These are phyloP conservation scores for Pulveroboletus frians DNA, from an alignment of 768 basidiomycete genomes.

Conservation along the genomic window DNA sequence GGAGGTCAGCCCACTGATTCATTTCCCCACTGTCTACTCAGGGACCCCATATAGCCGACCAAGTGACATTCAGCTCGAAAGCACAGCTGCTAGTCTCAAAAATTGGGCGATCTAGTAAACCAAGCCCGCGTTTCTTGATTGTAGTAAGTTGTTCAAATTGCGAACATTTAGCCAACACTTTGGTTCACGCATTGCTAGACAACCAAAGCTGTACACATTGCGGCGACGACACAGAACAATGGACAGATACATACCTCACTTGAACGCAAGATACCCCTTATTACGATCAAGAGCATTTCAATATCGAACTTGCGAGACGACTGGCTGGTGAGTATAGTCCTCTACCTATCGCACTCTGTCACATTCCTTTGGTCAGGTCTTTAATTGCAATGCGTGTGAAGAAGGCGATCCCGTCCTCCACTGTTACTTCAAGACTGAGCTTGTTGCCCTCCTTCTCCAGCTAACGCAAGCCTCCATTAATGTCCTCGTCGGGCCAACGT, in stretches of 20 bases:
- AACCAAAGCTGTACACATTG: slow-evolving; percentile 77
- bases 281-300: slow-evolving; percentile 80
- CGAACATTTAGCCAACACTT: neutral
- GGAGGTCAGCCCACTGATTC: slow-evolving; percentile 47
- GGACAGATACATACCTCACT: slow-evolving; percentile 53
- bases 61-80: slow-evolving; percentile 78
- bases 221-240: slow-evolving; percentile 55
- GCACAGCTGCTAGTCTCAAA: slow-evolving; percentile 84
- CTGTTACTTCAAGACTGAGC: slow-evolving; percentile 94
- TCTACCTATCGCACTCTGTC: neutral
- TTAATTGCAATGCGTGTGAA: slow-evolving; percentile 77
- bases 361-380: slow-evolving; percentile 43
- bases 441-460: slow-evolving; percentile 75
- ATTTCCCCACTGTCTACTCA: neutral
- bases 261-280: slow-evolving; percentile 86
- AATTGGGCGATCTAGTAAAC: slow-evolving; percentile 81
- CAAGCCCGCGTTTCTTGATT: slow-evolving; percentile 83
- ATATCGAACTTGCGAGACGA: slow-evolving; percentile 91
- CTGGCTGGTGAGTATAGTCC: slow-evolving; percentile 66
- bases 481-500: slow-evolving; percentile 75
- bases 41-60: slow-evolving; percentile 48
- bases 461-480: slow-evolving; percentile 73
- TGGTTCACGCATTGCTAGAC: slow-evolving; percentile 15
- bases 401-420: slow-evolving; percentile 93
- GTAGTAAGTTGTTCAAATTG: slow-evolving; percentile 52